These are phyloP conservation scores for Hypomyces rosellus DNA, from an alignment of 2,329 filamentous ascomycete species.

Conservation along the genomic window DNA sequence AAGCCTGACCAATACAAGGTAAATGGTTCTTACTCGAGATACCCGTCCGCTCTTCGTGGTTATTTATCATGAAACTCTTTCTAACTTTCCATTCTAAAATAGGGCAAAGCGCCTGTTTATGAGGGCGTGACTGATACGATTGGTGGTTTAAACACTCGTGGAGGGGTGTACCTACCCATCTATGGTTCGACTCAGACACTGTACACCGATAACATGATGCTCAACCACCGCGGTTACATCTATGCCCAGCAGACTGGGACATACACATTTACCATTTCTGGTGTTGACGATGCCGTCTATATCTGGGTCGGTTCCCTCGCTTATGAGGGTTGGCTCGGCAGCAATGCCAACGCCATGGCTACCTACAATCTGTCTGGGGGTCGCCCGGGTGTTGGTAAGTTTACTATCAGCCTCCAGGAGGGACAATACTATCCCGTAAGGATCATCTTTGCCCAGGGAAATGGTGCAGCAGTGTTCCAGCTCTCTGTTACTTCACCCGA, in stretches of 20 bases:
- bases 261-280: constrained; percentile 17
- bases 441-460: constrained; percentile 12
- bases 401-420: constrained; percentile 12
- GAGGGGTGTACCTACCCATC: background rate
- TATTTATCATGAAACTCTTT: background rate
- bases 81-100: background rate
- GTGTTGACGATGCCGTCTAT: constrained; percentile 14
- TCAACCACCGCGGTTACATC: constrained; percentile 21
- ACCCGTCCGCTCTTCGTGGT: background rate
- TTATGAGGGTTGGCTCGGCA: constrained; percentile 17
- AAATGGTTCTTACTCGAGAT: background rate
- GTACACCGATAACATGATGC: constrained; percentile 12
- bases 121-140: background rate
- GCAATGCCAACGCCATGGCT: constrained; percentile 16
- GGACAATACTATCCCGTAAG: constrained; percentile 12
- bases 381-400: constrained; percentile 14
- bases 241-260: constrained; percentile 18
- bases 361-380: constrained; percentile 10
- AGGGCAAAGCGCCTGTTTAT: background rate
- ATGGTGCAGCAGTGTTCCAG: constrained; percentile 9
- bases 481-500: constrained; percentile 9
- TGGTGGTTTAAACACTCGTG: background rate
- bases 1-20: background rate
- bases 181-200: background rate
- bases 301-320: constrained; percentile 17